phyloP scores from a whole-genome alignment of 768 basidiomycete genomes.

The Panaeolus papilionaceus region DNA sequence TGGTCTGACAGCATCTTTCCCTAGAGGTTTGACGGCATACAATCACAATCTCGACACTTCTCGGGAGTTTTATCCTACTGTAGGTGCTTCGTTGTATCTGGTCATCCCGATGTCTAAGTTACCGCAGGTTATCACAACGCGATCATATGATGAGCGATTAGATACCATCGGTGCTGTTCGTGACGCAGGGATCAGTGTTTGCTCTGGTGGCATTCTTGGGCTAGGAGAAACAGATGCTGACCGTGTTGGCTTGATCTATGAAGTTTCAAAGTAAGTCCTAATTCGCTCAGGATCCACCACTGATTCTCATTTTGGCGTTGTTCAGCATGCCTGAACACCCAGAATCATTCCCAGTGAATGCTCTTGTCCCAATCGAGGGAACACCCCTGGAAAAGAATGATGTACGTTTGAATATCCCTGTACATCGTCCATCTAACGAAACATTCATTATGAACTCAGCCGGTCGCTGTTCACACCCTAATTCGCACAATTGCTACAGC shows the following conservation, averaged over 20 bases:
- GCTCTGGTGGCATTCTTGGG: slow-evolving; percentile 95
- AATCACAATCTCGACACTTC: slow-evolving; percentile 99
- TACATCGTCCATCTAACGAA: slow-evolving; percentile 32
- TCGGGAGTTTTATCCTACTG: slow-evolving; percentile 94
- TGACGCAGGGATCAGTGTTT: slow-evolving; percentile 95
- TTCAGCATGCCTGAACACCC: slow-evolving; percentile 92
- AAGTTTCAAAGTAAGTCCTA: slow-evolving; percentile 80
- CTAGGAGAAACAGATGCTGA: slow-evolving; percentile 91
- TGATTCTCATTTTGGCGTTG: background rate
- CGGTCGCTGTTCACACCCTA: slow-evolving; percentile 81
- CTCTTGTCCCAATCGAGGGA: slow-evolving; percentile 93
- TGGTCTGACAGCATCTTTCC: slow-evolving; percentile 16
- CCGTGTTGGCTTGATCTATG: slow-evolving; percentile 92
- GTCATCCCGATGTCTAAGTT: slow-evolving; percentile 5
- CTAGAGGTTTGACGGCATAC: slow-evolving; percentile 92
- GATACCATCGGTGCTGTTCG: slow-evolving; percentile 91
- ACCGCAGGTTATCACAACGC: slow-evolving; percentile 88
- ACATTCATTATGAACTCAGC: slow-evolving; percentile 48
- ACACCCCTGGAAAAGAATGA: slow-evolving; percentile 94
- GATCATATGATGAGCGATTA: slow-evolving; percentile 92
- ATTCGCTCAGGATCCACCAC: background rate
- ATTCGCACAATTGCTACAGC: slow-evolving; percentile 96
- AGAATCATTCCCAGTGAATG: slow-evolving; percentile 99
- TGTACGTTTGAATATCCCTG: slow-evolving; percentile 53
- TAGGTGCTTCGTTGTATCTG: slow-evolving; percentile 34